Percentiles rank a stretch among this genome's conserved stretches.
Conservation (phyloP, 2,329 filamentous ascomycete genomes). For the Bisporella sp. region DNA sequence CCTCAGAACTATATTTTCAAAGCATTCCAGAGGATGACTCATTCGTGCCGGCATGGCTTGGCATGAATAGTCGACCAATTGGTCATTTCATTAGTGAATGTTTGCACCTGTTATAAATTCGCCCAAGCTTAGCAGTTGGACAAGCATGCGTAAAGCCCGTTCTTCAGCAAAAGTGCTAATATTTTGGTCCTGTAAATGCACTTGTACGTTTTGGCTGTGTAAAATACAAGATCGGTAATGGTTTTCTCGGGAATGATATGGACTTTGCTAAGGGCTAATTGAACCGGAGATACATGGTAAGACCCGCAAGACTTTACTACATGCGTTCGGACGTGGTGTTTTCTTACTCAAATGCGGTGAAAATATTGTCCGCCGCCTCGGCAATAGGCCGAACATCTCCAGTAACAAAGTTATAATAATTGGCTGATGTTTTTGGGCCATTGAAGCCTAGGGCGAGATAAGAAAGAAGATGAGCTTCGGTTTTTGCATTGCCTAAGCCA, state of each 20-base stretch:
- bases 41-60: no score
- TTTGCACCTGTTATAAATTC: constrained; percentile 8
- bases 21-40: no score
- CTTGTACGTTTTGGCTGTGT: constrained; percentile 63
- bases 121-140: constrained; percentile 54
- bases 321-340: no score
- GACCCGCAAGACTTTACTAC: no score
- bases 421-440: constrained; percentile 23
- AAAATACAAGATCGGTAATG: no score
- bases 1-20: no score
- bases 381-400: constrained; percentile 76
- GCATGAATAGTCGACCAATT: no score
- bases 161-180: constrained; percentile 73
- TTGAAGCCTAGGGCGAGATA: constrained; percentile 36
- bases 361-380: constrained; percentile 76
- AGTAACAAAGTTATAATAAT: constrained; percentile 84
- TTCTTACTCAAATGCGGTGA: constrained; percentile 57
- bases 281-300: no score
- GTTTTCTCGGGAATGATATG: no score
- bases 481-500: constrained; percentile 36
- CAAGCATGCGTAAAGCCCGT: constrained; percentile 60
- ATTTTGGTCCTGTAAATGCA: constrained; percentile 72
- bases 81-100: no score
- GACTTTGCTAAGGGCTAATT: no score
- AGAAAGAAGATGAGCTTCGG: constrained; percentile 35